Evolutionary conservation across 2,329 filamentous ascomycete genomes (phyloP).

Genomic region (Pseudogymnoascus sp.): DNA sequence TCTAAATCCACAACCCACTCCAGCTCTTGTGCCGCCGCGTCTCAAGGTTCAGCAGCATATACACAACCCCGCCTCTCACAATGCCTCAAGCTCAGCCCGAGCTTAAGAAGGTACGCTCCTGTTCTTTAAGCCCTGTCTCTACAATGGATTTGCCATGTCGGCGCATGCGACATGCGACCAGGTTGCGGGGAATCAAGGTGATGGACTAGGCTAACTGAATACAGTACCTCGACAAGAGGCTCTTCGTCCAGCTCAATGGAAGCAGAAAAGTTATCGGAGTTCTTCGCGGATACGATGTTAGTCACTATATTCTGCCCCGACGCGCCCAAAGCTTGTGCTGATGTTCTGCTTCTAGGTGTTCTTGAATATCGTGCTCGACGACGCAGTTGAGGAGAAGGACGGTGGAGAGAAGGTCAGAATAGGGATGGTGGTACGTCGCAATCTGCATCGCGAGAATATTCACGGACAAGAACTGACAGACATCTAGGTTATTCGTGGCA

Average conservation of each 20-base stretch:
- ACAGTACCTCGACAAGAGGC: constrained; percentile 97
- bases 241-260: constrained; percentile 96
- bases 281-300: constrained; percentile 92
- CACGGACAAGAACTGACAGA: constrained; percentile 22
- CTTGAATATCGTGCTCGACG: constrained; percentile 95
- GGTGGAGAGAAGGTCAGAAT: constrained; percentile 84
- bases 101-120: constrained; percentile 76
- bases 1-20: constrained; percentile 4
- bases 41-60: constrained; percentile 7
- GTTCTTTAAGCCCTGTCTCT: constrained; percentile 11
- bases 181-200: neutral
- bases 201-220: constrained; percentile 13
- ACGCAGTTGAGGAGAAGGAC: constrained; percentile 89
- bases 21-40: constrained; percentile 3
- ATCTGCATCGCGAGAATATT: neutral
- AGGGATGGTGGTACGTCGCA: constrained; percentile 75
- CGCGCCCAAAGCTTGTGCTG: neutral
- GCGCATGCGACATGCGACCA: constrained; percentile 7
- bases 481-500: constrained; percentile 80
- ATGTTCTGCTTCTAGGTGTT: constrained; percentile 61
- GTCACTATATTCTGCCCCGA: constrained; percentile 10
- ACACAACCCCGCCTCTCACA: constrained; percentile 24
- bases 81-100: constrained; percentile 99
- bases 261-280: constrained; percentile 95
- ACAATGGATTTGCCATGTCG: neutral